Conservation (phyloP, 2,329 filamentous ascomycete species). For the Fusarium redolens region DNA sequence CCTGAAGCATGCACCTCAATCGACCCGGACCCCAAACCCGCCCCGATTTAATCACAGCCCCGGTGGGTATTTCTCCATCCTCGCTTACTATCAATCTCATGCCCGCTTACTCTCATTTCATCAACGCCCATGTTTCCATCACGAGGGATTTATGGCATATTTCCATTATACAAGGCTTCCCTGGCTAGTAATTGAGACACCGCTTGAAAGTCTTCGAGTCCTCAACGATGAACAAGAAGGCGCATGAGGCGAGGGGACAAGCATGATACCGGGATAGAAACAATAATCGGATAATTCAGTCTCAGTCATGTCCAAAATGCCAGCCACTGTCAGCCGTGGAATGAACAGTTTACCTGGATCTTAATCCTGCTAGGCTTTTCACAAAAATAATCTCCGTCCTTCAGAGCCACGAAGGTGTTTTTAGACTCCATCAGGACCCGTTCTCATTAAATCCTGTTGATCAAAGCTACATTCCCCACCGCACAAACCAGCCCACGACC, state of each 20-base stretch:
- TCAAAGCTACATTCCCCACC: neutral
- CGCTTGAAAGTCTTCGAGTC: rapidly evolving
- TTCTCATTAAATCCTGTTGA: neutral
- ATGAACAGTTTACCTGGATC: neutral
- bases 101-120: neutral
- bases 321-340: neutral
- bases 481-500: neutral
- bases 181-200: rapidly evolving
- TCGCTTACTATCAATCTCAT: neutral
- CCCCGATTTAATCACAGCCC: neutral
- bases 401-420: too few relatives aligned
- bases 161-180: rapidly evolving
- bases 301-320: neutral
- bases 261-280: neutral
- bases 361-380: neutral
- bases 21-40: neutral
- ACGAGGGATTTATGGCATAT: too few relatives aligned
- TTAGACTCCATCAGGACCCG: neutral
- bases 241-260: too few relatives aligned
- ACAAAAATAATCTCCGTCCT: neutral
- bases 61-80: neutral
- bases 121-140: neutral
- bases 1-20: neutral
- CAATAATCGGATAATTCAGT: neutral
- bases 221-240: rapidly evolving